phyloP scores from a whole-genome alignment of 305 asterid species.

The Plantago coronopus region DNA sequence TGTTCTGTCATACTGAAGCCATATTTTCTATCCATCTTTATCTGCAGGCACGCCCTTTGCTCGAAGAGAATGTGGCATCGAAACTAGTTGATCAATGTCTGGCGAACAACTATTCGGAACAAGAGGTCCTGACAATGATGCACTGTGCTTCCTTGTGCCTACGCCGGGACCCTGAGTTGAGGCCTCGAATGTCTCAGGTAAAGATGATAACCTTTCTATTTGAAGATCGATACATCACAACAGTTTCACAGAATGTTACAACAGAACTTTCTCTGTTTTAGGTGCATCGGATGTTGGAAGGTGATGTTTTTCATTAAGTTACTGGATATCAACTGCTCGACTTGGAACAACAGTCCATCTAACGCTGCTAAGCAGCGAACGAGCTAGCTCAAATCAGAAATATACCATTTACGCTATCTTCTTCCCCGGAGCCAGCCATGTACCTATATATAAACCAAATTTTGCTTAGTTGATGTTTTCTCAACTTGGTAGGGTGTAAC shows the following conservation, averaged over 20 bases:
- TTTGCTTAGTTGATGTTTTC: not conserved
- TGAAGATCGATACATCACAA: not conserved
- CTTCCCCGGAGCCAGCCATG: too few species aligned
- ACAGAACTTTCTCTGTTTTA: slow-evolving; percentile 16
- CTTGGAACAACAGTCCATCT: not conserved
- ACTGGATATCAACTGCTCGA: too few species aligned
- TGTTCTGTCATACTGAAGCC: too few species aligned
- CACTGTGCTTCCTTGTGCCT: slow-evolving; percentile 69
- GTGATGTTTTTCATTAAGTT: slow-evolving; percentile 28
- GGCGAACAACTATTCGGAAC: slow-evolving; percentile 37
- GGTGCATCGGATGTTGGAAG: slow-evolving; percentile 77
- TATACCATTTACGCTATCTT: too few species aligned
- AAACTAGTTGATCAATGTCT: slow-evolving; percentile 61
- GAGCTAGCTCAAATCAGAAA: not conserved
- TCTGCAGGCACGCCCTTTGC: slow-evolving; percentile 68
- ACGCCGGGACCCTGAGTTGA: slow-evolving; percentile 53
- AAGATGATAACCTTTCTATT: not conserved
- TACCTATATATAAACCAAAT: not conserved
- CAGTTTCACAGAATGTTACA: not conserved
- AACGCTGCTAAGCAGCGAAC: not conserved
- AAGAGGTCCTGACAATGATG: slow-evolving; percentile 54
- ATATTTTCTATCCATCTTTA: too few species aligned
- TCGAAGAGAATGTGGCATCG: slow-evolving; percentile 40
- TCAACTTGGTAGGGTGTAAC: not conserved
- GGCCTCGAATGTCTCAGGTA: slow-evolving; percentile 96